Evolutionary conservation across 306 rosid genomes (phyloP).

Genomic region (Castanospermum australe): DNA sequence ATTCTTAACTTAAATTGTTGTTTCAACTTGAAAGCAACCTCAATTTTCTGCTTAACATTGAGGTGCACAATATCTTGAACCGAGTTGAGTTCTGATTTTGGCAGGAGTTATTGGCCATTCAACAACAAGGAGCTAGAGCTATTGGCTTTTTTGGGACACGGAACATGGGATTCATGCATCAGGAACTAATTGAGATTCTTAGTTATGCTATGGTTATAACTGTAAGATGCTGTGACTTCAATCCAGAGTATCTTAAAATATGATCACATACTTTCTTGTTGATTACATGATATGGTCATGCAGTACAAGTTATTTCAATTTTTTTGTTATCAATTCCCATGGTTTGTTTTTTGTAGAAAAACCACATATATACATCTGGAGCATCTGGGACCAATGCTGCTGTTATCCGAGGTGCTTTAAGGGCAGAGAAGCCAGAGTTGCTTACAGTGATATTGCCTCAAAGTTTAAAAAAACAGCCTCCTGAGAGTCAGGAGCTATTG

Average conservation of each 20-base stretch:
- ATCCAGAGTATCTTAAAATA: not conserved
- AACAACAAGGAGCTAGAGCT: conserved; percentile 88
- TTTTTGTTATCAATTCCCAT: conserved; percentile 6
- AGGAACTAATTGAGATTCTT: conserved; percentile 90
- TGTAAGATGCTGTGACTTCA: conserved; percentile 41
- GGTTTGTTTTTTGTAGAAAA: conserved; percentile 62
- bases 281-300: not conserved
- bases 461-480: conserved; percentile 92
- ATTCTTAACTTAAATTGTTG: not conserved
- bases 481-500: conserved; percentile 97
- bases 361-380: conserved; percentile 96
- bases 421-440: conserved; percentile 98
- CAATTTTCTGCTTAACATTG: not conserved
- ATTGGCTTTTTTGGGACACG: conserved; percentile 71
- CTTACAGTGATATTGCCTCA: conserved; percentile 98
- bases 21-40: not conserved
- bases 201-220: conserved; percentile 89
- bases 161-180: conserved; percentile 80
- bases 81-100: not conserved
- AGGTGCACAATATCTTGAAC: not conserved
- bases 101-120: conserved; percentile 97
- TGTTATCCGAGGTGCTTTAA: conserved; percentile 96
- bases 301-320: not conserved
- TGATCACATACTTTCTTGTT: not conserved
- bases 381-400: conserved; percentile 99